Base-by-base conservation (phyloP, 352 stramenopile species). In the Globisporangium canariense region DNA sequence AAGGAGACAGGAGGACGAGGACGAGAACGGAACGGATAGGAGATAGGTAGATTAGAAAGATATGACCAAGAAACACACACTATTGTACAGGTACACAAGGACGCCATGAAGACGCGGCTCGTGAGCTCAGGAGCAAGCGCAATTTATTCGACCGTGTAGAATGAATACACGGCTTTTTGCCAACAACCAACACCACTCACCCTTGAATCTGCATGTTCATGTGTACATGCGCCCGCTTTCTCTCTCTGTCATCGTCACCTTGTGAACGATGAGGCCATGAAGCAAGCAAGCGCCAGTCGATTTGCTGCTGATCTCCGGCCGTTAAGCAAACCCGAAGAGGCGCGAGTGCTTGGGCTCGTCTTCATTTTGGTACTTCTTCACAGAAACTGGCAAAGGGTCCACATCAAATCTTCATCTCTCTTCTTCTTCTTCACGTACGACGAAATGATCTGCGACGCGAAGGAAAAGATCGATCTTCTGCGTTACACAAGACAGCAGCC, bases 91-190 rank as follows among this genome's bases (percentile, higher is more conserved):
- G 28, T 65, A 69, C 50, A 69, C 34, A 20, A 43, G n/a, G 18
- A 55, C 14, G 4, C 16, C 20, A 53, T 3, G 18, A 54, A 36
- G 25, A 55, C 22, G 25, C 20, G 11, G 14, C 14, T 41, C 36
- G 51, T 28, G n/a, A 45, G 55, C 52, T 16, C 41, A 6, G 5
- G 20, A 61, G 40, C n/a, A 52, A 52, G 22, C 28, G 41, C 25
- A 28, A 58, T 62, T 58, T 67, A 62, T 62, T 64, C 22, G 52
- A 20, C 58, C 34, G 36, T 47, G 65, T 70, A 70, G 65, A 70
- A 70, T 66, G 65, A 70, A 70, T 70, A 70, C 65, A 62, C n/a
- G 18, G 52, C 58, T 56, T 41, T 70, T 70, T 70, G 57, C 57
- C 36, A 46, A 11, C 30, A 36, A 11, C 16, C 16, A 30, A 9